A percentile compares a stretch with the other conserved stretches of the same genome.
Evolutionary conservation across 352 stramenopile genomes (phyloP).

Genomic region (Pythium myriotylum): DNA sequence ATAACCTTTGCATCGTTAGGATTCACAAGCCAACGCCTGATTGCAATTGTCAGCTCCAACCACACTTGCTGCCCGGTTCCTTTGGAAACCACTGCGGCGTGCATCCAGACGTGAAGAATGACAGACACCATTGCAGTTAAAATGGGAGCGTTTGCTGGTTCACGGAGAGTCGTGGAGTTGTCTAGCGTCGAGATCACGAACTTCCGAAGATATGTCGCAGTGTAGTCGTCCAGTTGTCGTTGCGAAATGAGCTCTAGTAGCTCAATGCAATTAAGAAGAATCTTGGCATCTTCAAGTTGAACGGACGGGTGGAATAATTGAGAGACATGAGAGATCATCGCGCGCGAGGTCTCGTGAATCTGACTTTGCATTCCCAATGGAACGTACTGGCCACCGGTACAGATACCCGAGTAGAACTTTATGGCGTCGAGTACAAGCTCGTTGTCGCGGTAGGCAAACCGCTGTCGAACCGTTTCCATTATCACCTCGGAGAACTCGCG

Average conservation of each 20-base stretch:
- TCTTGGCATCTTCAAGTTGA: conserved; percentile 80
- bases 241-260: conserved; percentile 86
- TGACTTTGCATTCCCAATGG: conserved; percentile 77
- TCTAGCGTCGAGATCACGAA: conserved; percentile 87
- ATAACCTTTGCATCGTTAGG: conserved; percentile 59
- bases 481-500: conserved; percentile 84
- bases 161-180: conserved; percentile 73
- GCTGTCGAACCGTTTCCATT: conserved; percentile 87
- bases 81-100: conserved; percentile 64
- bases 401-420: conserved; percentile 88
- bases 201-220: conserved; percentile 84
- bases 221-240: conserved; percentile 81
- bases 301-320: conserved; percentile 87
- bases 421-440: conserved; percentile 86
- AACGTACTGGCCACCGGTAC: conserved; percentile 72
- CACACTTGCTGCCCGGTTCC: conserved; percentile 66
- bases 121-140: conserved; percentile 81
- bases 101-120: conserved; percentile 87
- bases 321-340: conserved; percentile 89
- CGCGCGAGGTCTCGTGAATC: conserved; percentile 79
- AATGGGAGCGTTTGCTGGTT: conserved; percentile 58
- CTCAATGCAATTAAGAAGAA: conserved; percentile 85
- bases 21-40: conserved; percentile 78
- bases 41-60: conserved; percentile 80
- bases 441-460: conserved; percentile 84